Evolutionary conservation across 257 asterid species (phyloP).

Genomic region (Fraxinus excelsior): DNA sequence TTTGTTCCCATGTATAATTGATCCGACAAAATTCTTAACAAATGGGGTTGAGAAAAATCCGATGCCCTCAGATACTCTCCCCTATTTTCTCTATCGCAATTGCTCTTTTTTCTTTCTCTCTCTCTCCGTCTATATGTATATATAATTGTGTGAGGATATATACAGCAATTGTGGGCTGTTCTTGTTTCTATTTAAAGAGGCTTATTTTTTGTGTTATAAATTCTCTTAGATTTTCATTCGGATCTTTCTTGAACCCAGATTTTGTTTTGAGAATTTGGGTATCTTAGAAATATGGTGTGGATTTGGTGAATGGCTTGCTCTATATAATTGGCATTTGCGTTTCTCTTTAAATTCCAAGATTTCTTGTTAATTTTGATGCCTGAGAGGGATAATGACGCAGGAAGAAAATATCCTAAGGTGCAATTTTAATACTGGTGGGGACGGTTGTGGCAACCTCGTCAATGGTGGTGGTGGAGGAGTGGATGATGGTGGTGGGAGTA

Average conservation of each 20-base stretch:
- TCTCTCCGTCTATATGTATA: constrained; percentile 3
- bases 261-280: constrained; percentile 38
- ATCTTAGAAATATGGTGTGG: constrained; percentile 40
- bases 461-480: constrained; percentile 19
- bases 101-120: constrained; percentile 13
- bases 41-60: constrained; percentile 58
- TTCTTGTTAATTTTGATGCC: constrained; percentile 48
- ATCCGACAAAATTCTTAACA: constrained; percentile 51
- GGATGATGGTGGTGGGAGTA: constrained; percentile 24
- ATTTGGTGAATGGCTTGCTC: constrained; percentile 42
- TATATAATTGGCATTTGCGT: constrained; percentile 26
- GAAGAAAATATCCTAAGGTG: constrained; percentile 55
- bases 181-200: constrained; percentile 39
- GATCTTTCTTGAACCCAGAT: constrained; percentile 25
- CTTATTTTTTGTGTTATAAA: constrained; percentile 28
- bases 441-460: background rate
- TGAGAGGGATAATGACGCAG: constrained; percentile 48
- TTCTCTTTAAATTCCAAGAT: constrained; percentile 41
- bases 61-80: constrained; percentile 44
- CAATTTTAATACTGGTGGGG: constrained; percentile 36
- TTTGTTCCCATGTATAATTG: constrained; percentile 28
- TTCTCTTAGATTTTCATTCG: constrained; percentile 34
- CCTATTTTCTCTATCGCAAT: background rate
- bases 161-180: constrained; percentile 25
- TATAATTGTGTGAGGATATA: constrained; percentile 10